phyloP scores from a whole-genome alignment of 345 rosid species.

The Lenwebbia sp. region DNA sequence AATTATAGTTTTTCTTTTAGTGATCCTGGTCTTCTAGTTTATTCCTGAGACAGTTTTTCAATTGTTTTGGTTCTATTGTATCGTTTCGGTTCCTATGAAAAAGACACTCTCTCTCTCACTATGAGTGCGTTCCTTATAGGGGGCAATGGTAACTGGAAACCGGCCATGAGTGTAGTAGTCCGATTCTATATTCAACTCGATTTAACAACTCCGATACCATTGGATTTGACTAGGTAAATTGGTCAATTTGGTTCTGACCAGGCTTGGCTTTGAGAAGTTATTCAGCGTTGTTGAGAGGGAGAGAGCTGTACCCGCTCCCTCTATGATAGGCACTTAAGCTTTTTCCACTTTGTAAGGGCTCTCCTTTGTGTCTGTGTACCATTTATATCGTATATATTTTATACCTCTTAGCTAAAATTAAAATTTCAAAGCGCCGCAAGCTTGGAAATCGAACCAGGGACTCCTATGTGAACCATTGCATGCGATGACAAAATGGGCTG shows the following conservation, averaged over 20 bases:
- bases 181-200: not conserved
- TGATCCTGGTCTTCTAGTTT: not conserved
- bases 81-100: too few species aligned
- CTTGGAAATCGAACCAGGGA: not conserved
- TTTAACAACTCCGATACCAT: not conserved
- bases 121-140: too few species aligned
- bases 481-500: too few species aligned
- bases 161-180: not conserved
- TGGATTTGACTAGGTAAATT: not conserved
- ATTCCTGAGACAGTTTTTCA: not conserved
- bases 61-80: too few species aligned
- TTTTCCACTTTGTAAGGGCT: not conserved
- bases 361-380: not conserved
- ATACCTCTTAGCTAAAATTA: not conserved
- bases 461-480: too few species aligned
- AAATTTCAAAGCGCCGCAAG: not conserved
- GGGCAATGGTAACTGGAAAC: too few species aligned
- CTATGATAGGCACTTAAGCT: not conserved
- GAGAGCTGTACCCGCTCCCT: not conserved
- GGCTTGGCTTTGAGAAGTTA: not conserved
- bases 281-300: not conserved
- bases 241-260: not conserved
- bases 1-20: not conserved
- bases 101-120: not conserved
- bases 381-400: not conserved